Conservation (phyloP, 352 stramenopile genomes). For the Elongisporangium undulatum region DNA sequence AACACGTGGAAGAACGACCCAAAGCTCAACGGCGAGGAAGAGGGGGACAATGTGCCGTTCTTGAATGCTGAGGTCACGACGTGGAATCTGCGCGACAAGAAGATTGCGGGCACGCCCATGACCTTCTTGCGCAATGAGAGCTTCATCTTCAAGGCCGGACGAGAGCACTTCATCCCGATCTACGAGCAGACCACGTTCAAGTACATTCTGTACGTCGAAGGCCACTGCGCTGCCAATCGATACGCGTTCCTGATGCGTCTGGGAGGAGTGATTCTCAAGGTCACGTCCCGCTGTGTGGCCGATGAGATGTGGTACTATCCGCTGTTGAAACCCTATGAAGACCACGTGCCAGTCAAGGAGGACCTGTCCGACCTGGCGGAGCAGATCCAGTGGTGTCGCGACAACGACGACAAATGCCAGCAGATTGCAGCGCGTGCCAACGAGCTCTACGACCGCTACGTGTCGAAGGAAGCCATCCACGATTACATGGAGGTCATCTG, state of each 20-base stretch:
- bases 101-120: slow-evolving; percentile 93
- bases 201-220: slow-evolving; percentile 97
- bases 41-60: slow-evolving; percentile 73
- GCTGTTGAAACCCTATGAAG: slow-evolving; percentile 93
- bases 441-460: slow-evolving; percentile 92
- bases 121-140: slow-evolving; percentile 87
- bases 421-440: slow-evolving; percentile 94
- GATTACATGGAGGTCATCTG: slow-evolving; percentile 98
- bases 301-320: slow-evolving; percentile 98
- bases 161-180: slow-evolving; percentile 96
- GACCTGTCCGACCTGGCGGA: slow-evolving; percentile 98
- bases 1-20: slow-evolving; percentile 91
- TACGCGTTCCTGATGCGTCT: slow-evolving; percentile 99
- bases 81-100: slow-evolving; percentile 97
- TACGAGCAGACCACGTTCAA: slow-evolving; percentile 98
- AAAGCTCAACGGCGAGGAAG: slow-evolving; percentile 72
- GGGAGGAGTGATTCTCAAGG: slow-evolving; percentile 97
- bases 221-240: slow-evolving; percentile 96
- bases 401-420: slow-evolving; percentile 96
- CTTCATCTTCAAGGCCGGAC: slow-evolving; percentile 89
- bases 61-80: slow-evolving; percentile 97
- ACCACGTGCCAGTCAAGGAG: slow-evolving; percentile 96
- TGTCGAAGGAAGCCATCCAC: slow-evolving; percentile 90
- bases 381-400: slow-evolving; percentile 97
- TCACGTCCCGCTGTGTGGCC: slow-evolving; percentile 89